phyloP scores from a whole-genome alignment of 495 filamentous ascomycete species.

The Neurospora hispaniola region DNA sequence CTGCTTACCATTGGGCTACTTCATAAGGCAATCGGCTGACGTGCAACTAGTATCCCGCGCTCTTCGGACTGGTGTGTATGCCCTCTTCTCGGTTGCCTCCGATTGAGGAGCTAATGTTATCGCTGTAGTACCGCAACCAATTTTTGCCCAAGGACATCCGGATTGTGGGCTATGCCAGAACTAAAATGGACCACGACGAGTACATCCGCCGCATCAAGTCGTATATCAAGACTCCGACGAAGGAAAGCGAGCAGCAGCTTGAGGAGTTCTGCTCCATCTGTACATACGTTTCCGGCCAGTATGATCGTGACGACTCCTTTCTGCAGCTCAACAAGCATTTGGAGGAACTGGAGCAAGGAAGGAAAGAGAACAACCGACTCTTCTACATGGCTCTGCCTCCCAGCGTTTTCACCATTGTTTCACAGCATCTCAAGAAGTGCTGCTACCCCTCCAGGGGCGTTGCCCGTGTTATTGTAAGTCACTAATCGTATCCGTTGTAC shows the following conservation, averaged over 20 bases:
- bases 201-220: slow-evolving; percentile 89
- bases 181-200: slow-evolving; percentile 97
- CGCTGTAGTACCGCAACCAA: slow-evolving; percentile 79
- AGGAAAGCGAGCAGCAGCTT: slow-evolving; percentile 92
- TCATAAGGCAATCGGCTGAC: slow-evolving; percentile 22
- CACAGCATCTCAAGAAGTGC: slow-evolving; percentile 90
- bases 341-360: slow-evolving; percentile 72
- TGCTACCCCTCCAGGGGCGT: slow-evolving; percentile 88
- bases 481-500: neutral
- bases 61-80: slow-evolving; percentile 87
- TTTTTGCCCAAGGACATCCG: slow-evolving; percentile 96
- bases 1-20: slow-evolving; percentile 6
- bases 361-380: slow-evolving; percentile 76
- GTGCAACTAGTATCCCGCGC: slow-evolving; percentile 72
- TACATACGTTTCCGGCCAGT: slow-evolving; percentile 92
- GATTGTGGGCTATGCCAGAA: slow-evolving; percentile 98
- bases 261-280: slow-evolving; percentile 79
- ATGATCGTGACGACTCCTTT: slow-evolving; percentile 96
- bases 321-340: slow-evolving; percentile 79
- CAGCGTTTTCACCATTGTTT: slow-evolving; percentile 95
- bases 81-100: neutral
- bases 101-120: slow-evolving; percentile 15
- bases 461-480: slow-evolving; percentile 79
- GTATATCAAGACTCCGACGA: slow-evolving; percentile 97
- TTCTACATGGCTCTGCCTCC: slow-evolving; percentile 99